Conservation (phyloP, 2,329 filamentous ascomycete species). For the Monosporascus sp. region DNA sequence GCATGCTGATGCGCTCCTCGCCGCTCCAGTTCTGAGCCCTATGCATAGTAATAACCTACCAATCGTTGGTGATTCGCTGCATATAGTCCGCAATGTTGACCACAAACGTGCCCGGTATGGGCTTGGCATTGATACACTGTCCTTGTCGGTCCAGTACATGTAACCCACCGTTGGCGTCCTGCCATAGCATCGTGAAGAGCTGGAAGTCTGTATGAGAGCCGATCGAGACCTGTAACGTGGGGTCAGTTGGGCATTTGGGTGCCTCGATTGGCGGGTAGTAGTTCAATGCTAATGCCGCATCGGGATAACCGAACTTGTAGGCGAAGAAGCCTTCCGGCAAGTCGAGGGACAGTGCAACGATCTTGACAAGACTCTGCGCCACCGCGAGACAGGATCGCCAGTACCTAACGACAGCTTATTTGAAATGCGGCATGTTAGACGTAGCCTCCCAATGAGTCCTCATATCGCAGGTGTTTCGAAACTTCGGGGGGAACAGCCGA, state of each 20-base stretch:
- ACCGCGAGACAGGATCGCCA: constrained; percentile 26
- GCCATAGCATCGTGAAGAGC: constrained; percentile 38
- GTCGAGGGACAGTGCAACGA: constrained; percentile 31
- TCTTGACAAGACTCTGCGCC: constrained; percentile 26
- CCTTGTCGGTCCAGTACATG: constrained; percentile 38
- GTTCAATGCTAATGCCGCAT: constrained; percentile 25
- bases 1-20: constrained; percentile 1
- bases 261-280: constrained; percentile 31
- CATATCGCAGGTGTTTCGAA: constrained; percentile 10
- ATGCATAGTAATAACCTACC: constrained; percentile 2
- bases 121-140: constrained; percentile 33
- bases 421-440: constrained; percentile 23
- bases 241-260: constrained; percentile 14
- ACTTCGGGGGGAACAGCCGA: constrained; percentile 16
- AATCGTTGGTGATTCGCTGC: constrained; percentile 1
- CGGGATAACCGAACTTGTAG: constrained; percentile 18
- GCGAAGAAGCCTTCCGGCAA: constrained; percentile 32
- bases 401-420: constrained; percentile 24
- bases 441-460: constrained; percentile 8
- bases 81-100: constrained; percentile 3
- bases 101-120: constrained; percentile 3
- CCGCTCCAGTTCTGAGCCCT: constrained; percentile 1
- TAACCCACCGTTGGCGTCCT: constrained; percentile 34
- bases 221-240: constrained; percentile 19
- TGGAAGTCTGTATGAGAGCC: constrained; percentile 41